A percentile compares a stretch with the other conserved stretches of the same genome.
These are phyloP conservation scores for Pyrus betulifolia DNA, from an alignment of 306 rosid species.

Conservation along the genomic window DNA sequence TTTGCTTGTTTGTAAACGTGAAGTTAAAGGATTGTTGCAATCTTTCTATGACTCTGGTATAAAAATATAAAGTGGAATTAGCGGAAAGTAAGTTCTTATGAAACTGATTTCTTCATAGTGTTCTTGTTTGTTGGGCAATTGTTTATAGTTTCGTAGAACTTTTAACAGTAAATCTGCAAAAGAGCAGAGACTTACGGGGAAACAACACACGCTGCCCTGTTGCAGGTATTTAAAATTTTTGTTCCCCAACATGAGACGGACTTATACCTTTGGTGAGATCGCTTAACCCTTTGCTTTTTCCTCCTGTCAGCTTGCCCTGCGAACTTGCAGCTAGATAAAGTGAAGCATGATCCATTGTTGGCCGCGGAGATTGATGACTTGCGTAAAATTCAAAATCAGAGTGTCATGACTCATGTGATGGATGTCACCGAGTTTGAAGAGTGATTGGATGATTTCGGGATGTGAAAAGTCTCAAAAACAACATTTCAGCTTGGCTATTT, in stretches of 20 bases:
- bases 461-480: neutral
- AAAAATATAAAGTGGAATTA: neutral
- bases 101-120: neutral
- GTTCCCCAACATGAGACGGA: neutral
- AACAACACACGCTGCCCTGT: conserved; percentile 52
- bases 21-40: neutral
- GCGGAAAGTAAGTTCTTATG: neutral
- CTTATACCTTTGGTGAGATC: neutral
- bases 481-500: neutral
- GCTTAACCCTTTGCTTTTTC: conserved; percentile 9
- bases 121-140: neutral
- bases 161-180: neutral
- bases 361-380: conserved; percentile 61
- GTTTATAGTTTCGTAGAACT: neutral
- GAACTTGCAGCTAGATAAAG: conserved; percentile 32
- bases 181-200: conserved; percentile 17
- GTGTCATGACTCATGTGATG: conserved; percentile 21
- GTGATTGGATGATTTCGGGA: conserved; percentile 7
- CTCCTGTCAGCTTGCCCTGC: conserved; percentile 60
- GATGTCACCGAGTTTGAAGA: conserved; percentile 65
- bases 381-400: conserved; percentile 39
- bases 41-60: neutral
- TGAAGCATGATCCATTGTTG: conserved; percentile 53
- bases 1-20: neutral
- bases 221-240: conserved; percentile 43